Conservation (phyloP, 2,329 filamentous ascomycete genomes). For the Parasarocladium wereldwijsianum region DNA sequence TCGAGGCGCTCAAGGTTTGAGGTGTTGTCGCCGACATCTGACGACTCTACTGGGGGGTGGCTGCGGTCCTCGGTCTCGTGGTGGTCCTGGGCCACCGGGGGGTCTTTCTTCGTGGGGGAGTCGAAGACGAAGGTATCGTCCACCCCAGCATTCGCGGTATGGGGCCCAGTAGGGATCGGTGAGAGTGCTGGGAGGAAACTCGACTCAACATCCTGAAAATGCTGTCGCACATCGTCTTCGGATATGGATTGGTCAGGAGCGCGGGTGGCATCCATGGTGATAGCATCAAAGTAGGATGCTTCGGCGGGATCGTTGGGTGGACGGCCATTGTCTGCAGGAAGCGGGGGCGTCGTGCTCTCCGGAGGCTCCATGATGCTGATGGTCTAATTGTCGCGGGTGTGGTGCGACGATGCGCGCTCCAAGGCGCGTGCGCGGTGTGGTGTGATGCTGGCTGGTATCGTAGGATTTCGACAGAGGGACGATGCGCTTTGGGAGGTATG, state of each 20-base stretch:
- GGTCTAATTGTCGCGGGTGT: too few relatives aligned
- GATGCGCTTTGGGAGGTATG: too few relatives aligned
- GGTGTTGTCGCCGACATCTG: conserved; percentile 26
- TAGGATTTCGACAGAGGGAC: too few relatives aligned
- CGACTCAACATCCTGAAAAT: conserved; percentile 49
- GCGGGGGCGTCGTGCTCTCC: not conserved
- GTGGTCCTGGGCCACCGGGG: conserved; percentile 12
- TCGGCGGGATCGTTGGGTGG: too few relatives aligned
- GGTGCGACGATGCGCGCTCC: too few relatives aligned
- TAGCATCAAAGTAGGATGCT: conserved; percentile 27
- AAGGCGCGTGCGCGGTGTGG: too few relatives aligned
- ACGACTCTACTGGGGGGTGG: conserved; percentile 8
- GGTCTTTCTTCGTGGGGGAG: conserved; percentile 18
- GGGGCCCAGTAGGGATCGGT: conserved; percentile 33
- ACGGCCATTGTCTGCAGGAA: not conserved
- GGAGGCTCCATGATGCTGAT: too few relatives aligned
- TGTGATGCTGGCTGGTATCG: too few relatives aligned
- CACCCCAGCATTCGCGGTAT: conserved; percentile 17
- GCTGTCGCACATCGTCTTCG: conserved; percentile 37
- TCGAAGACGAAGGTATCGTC: conserved; percentile 50
- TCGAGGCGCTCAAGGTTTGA: conserved; percentile 37
- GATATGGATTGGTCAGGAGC: conserved; percentile 30
- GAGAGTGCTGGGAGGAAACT: conserved; percentile 47
- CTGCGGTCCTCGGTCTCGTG: conserved; percentile 7
- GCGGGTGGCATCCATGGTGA: conserved; percentile 19